Evolutionary conservation across 108 stramenopile species (phyloP), one percentile per base, ranked within the genome.

Genomic region (Nannochloropsis oceanica): DNA sequence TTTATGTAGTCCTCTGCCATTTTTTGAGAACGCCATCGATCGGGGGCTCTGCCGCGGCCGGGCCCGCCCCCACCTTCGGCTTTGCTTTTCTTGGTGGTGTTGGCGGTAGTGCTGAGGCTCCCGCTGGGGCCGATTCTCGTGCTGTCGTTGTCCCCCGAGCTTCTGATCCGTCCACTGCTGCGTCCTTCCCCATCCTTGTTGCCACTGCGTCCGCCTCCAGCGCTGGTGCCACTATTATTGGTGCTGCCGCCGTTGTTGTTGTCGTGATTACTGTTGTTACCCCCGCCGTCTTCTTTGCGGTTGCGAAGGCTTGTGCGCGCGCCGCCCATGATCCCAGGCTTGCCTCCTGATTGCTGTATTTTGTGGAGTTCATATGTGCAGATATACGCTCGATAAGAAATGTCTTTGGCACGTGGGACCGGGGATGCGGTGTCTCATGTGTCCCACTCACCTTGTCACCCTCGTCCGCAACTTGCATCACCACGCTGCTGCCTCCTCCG

Each of bases 1-100:
- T 88, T 88, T 2, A 84, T 44, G 50, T 82, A 84, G 42, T 88
- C 87, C 50, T 88, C 87, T 46, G 80, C 87, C 87, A 88, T 88
- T 43, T 83, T 79, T 43, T 87, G 87, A 24, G 83, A 80, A 25
- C 87, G 82, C 87, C 87, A 87, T 43, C 87, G 59, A 7, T 73
- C 59, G 22, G n/a, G 22, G 22, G 59, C 22, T n/a, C n/a, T 73
- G 5, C 59, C 59, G 18, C n/a, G 18, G 22, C 59, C 59, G 5
- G 22, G 22, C 18, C 59, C 59, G n/a, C 59, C n/a, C 18, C 59
- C 59, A 73, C 59, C 59, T 73, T 73, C 59, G 18, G n/a, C 2
- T 73, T 73, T 73, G 59, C 59, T 73, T 18, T n/a, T 18, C n/a
- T 73, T 73, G 59, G 22, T 73, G 22, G 59, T 73, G 9, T 10